Evolutionary conservation across 2,329 filamentous ascomycete species (phyloP).

Genomic region (Penicillium expansum): DNA sequence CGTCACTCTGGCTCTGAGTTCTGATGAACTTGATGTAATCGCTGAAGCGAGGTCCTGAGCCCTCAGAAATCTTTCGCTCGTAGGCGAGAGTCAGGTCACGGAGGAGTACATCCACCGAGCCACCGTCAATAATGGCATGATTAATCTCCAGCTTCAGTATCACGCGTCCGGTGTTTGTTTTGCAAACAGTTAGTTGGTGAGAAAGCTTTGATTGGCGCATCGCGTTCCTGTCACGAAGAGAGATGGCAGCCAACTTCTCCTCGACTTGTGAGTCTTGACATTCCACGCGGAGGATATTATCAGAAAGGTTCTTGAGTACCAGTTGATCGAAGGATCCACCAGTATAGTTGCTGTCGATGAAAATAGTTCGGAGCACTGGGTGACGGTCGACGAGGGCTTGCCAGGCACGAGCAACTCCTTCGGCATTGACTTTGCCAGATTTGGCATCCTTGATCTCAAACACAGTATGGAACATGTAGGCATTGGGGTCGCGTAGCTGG

Average conservation of each 20-base stretch:
- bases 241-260: constrained; percentile 28
- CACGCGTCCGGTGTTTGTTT: constrained; percentile 29
- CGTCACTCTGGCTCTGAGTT: constrained; percentile 26
- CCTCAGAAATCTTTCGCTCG: constrained; percentile 27
- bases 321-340: constrained; percentile 39
- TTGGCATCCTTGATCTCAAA: constrained; percentile 32
- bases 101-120: constrained; percentile 34
- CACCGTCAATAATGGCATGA: constrained; percentile 40
- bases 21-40: constrained; percentile 39
- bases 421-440: constrained; percentile 24
- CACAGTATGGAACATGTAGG: constrained; percentile 38
- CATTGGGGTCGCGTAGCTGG: constrained; percentile 35
- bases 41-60: constrained; percentile 33
- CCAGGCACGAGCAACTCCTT: constrained; percentile 34
- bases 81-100: constrained; percentile 35
- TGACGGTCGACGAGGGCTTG: constrained; percentile 34
- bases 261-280: constrained; percentile 30
- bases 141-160: constrained; percentile 40
- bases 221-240: constrained; percentile 26
- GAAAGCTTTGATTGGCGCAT: constrained; percentile 29
- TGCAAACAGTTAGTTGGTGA: constrained; percentile 38
- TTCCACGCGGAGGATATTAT: constrained; percentile 30
- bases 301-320: constrained; percentile 30
- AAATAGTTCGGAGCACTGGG: constrained; percentile 34
- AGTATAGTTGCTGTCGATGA: constrained; percentile 36